These are phyloP conservation scores for Darksidea phi DNA, from an alignment of 495 filamentous ascomycete species.

Conservation along the genomic window DNA sequence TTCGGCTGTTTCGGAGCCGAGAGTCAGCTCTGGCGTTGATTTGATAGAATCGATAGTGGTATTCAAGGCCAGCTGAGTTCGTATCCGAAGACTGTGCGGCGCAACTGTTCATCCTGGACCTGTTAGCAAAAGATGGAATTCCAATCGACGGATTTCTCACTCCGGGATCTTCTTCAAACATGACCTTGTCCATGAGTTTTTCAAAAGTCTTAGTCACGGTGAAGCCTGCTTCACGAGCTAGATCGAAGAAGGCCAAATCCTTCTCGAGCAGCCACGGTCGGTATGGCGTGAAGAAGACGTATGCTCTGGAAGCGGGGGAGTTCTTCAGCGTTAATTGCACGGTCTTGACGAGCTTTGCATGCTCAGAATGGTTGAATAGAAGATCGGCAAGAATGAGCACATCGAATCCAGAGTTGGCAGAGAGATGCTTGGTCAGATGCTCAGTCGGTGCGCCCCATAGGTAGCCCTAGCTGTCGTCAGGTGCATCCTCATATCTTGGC, in stretches of 20 bases:
- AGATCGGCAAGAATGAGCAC: constrained; percentile 82
- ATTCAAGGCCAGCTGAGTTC: constrained; percentile 48
- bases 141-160: constrained; percentile 45
- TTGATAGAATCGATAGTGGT: neutral
- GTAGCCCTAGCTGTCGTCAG: constrained; percentile 61
- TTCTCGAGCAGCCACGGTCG: constrained; percentile 82
- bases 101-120: constrained; percentile 48
- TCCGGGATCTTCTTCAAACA: constrained; percentile 86
- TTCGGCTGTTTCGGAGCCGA: neutral
- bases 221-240: constrained; percentile 66
- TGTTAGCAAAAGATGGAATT: constrained; percentile 15
- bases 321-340: constrained; percentile 62
- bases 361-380: constrained; percentile 85
- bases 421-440: constrained; percentile 45
- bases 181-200: constrained; percentile 72
- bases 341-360: constrained; percentile 68
- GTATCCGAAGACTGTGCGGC: constrained; percentile 81
- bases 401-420: constrained; percentile 58
- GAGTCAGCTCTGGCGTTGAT: neutral
- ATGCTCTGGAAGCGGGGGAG: constrained; percentile 56
- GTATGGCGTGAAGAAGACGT: constrained; percentile 93
- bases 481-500: neutral
- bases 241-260: constrained; percentile 82
- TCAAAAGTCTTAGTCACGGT: constrained; percentile 74
- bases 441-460: constrained; percentile 65